Evolutionary conservation across 2,329 filamentous ascomycete species (phyloP).

Genomic region (Chaetomiaceae sp.): DNA sequence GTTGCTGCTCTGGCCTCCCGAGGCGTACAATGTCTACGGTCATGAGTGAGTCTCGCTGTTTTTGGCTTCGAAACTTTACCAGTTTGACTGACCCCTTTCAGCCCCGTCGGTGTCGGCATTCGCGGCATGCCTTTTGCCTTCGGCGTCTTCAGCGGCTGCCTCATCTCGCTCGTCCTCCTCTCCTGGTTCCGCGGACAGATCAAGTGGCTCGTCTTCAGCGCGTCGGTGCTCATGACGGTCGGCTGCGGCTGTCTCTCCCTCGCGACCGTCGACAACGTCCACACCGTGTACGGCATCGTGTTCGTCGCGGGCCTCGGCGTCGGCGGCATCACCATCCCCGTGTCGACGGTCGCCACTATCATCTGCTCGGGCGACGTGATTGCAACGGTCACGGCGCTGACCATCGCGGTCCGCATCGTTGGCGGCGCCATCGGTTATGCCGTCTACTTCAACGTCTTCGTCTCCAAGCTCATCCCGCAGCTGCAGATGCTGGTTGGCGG

Average conservation of each 20-base stretch:
- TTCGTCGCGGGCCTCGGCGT: slow-evolving; percentile 59
- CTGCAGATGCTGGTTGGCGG: slow-evolving; percentile 46
- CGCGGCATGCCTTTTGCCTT: slow-evolving; percentile 61
- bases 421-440: slow-evolving; percentile 62
- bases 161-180: slow-evolving; percentile 53
- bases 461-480: slow-evolving; percentile 40
- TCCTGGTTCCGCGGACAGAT: slow-evolving; percentile 54
- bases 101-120: slow-evolving; percentile 56
- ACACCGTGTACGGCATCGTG: slow-evolving; percentile 52
- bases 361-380: slow-evolving; percentile 67
- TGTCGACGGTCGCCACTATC: slow-evolving; percentile 63
- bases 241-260: slow-evolving; percentile 52
- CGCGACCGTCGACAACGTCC: slow-evolving; percentile 47
- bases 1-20: slow-evolving; percentile 58
- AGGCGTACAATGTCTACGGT: slow-evolving; percentile 61
- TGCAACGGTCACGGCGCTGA: slow-evolving; percentile 63
- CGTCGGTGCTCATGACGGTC: slow-evolving; percentile 60
- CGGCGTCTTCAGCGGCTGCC: slow-evolving; percentile 57
- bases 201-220: slow-evolving; percentile 54
- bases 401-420: slow-evolving; percentile 63
- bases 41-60: slow-evolving; percentile 41
- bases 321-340: slow-evolving; percentile 63
- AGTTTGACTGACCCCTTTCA: neutral
- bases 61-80: neutral
- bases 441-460: slow-evolving; percentile 53